Evolutionary conservation across 768 basidiomycete genomes (phyloP), one percentile per base, ranked within the genome.

Genomic region (Kondoa subrosea): DNA sequence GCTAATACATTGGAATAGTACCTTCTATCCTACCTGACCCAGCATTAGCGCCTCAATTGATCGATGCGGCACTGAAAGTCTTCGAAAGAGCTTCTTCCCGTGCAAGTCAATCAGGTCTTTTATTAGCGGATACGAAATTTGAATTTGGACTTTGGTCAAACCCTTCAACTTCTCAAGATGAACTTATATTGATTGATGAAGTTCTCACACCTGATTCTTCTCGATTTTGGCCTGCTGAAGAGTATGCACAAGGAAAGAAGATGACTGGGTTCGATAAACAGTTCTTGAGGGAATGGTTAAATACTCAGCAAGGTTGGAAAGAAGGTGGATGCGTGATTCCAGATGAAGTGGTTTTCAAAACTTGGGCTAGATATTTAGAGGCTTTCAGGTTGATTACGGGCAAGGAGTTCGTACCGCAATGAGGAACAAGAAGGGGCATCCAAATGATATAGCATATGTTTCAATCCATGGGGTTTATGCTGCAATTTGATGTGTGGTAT

Each of bases 231-330:
- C 89, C 91, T 0, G 79, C 85, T 3, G 81, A 80, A 2, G 82
- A 80, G 1, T 96, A 95, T 78, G 77, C 78, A 32, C 80, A 84
- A 2, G 95, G 92, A 2, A 80, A 82, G 34, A 75, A 85, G 0
- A 93, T 95, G 77, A 83, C 86, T 25, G 90, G 89, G 74, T 97
- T 95, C 74, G 95, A 97, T 77, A 99, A 97, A 78, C 95, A 99
- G 78, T 96, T 87, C 74, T 79, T 97, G 67, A 81, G 95, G 25
- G 92, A 97, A 75, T 89, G 90, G 86, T 79, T 99, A 31, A 26
- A 3, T 3, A 63, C 3, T 33, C 29, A 32, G 8, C 29, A 17
- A 12, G 61, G 34, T 33, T 63, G 27, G 27, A 33, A 86, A 79
- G 84, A 85, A 32, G 80, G 83, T 65, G 82, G 82, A 70, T 95